Conservation (phyloP, 805 yeast genomes). For the Candida endomychidarum region DNA sequence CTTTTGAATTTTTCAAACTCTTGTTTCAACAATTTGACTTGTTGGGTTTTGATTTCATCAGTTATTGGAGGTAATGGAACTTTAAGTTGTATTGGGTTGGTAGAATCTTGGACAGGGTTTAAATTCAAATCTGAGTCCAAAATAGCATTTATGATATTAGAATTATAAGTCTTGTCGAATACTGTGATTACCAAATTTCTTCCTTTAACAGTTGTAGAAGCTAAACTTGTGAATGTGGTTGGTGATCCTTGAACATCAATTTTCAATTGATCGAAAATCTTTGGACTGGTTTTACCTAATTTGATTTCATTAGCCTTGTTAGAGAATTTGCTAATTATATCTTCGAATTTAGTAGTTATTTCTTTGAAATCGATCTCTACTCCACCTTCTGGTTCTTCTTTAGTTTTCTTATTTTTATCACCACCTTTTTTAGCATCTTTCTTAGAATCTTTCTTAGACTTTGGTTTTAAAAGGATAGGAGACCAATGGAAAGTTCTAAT, state of each 20-base stretch:
- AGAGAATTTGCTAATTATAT: slow-evolving; percentile 51
- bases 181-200: slow-evolving; percentile 74
- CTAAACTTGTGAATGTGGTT: slow-evolving; percentile 57
- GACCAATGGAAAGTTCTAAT: not conserved
- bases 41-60: slow-evolving; percentile 59
- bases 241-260: slow-evolving; percentile 47
- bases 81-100: slow-evolving; percentile 65
- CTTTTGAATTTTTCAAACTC: slow-evolving; percentile 62
- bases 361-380: slow-evolving; percentile 24
- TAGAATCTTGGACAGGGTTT: slow-evolving; percentile 76
- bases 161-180: slow-evolving; percentile 76
- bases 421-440: not conserved
- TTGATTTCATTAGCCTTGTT: slow-evolving; percentile 61
- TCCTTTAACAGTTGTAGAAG: slow-evolving; percentile 71
- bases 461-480: not conserved
- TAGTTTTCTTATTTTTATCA: not conserved
- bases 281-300: slow-evolving; percentile 68
- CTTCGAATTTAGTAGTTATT: slow-evolving; percentile 44
- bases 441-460: not conserved
- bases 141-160: slow-evolving; percentile 68
- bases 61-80: slow-evolving; percentile 76
- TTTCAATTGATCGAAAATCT: slow-evolving; percentile 58
- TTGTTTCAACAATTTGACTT: slow-evolving; percentile 61
- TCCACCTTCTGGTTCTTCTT: slow-evolving; percentile 5
- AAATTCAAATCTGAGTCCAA: slow-evolving; percentile 67